These are phyloP conservation scores for Dendrocalamus latiflorus DNA, from an alignment of 202 grass and related monocot genomes.

Conservation along the genomic window DNA sequence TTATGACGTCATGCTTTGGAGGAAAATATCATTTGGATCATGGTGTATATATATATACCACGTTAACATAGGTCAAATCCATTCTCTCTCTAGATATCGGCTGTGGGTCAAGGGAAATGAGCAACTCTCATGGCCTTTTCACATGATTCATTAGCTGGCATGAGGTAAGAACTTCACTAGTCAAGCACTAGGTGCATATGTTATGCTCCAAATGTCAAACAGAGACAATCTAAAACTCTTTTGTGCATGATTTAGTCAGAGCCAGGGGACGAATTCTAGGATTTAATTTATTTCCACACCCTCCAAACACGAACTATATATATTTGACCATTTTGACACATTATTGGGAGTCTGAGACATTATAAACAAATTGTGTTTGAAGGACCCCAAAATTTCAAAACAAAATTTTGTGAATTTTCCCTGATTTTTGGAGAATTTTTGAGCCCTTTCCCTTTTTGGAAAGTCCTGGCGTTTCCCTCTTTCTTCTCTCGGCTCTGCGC, in stretches of 20 bases:
- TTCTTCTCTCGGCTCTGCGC: no score
- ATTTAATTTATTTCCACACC: neutral
- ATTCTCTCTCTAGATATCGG: neutral
- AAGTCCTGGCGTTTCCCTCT: no score
- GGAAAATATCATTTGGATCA: no score
- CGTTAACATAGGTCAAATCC: neutral
- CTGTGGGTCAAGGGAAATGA: neutral
- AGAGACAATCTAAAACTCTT: neutral
- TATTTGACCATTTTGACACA: neutral
- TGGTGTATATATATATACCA: no score
- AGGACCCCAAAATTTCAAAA: no score
- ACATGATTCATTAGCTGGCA: neutral
- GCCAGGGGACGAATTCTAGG: neutral
- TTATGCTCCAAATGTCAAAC: neutral
- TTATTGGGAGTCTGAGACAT: neutral
- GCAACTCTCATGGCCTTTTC: neutral
- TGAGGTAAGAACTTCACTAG: neutral
- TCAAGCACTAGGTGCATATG: neutral
- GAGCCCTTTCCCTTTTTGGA: no score
- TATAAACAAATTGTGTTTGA: neutral
- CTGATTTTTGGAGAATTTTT: no score
- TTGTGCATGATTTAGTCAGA: neutral
- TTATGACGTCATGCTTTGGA: neutral
- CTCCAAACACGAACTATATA: neutral
- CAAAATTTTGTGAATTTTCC: no score